These are phyloP conservation scores for Epichloe elymi DNA, from an alignment of 2,329 filamentous ascomycete species.

Conservation along the genomic window DNA sequence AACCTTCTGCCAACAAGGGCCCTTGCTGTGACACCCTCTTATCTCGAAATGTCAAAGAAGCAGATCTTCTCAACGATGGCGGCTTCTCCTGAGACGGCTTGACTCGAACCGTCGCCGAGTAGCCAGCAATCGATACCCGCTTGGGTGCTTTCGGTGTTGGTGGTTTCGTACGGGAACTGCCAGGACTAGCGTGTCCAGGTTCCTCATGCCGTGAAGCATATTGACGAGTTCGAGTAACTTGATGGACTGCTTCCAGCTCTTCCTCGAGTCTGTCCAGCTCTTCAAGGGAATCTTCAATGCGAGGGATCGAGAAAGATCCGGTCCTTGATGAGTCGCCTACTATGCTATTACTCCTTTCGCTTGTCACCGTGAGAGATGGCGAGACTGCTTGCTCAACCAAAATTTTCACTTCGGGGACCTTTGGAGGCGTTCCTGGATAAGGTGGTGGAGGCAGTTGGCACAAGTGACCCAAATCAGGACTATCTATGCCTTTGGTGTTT, in stretches of 20 bases:
- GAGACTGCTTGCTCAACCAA: conserved; percentile 20
- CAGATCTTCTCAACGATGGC: conserved; percentile 28
- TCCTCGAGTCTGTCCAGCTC: conserved; percentile 50
- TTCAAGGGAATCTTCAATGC: conserved; percentile 52
- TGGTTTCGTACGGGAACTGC: conserved; percentile 8
- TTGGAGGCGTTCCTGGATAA: conserved; percentile 14
- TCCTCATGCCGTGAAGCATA: conserved; percentile 14
- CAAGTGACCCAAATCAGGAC: conserved; percentile 3
- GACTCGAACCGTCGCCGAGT: conserved; percentile 27
- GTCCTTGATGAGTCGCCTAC: conserved; percentile 19
- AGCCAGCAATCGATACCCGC: conserved; percentile 18
- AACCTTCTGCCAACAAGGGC: conserved; percentile 3
- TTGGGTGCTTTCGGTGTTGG: conserved; percentile 9
- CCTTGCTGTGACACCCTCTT: conserved; percentile 11
- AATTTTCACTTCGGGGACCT: conserved; percentile 17
- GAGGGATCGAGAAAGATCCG: conserved; percentile 25
- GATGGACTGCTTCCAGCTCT: conserved; percentile 40
- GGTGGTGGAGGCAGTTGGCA: conserved; percentile 9
- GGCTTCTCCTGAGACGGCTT: conserved; percentile 25
- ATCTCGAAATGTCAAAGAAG: conserved; percentile 25
- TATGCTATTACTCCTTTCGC: conserved; percentile 21
- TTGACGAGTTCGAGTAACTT: conserved; percentile 22
- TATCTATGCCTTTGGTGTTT: conserved; percentile 4
- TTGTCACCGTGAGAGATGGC: conserved; percentile 18
- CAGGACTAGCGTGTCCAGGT: neutral